Base-by-base conservation (phyloP, 1,284 basidiomycete species). In the Microbotryomycetes sp. region DNA sequence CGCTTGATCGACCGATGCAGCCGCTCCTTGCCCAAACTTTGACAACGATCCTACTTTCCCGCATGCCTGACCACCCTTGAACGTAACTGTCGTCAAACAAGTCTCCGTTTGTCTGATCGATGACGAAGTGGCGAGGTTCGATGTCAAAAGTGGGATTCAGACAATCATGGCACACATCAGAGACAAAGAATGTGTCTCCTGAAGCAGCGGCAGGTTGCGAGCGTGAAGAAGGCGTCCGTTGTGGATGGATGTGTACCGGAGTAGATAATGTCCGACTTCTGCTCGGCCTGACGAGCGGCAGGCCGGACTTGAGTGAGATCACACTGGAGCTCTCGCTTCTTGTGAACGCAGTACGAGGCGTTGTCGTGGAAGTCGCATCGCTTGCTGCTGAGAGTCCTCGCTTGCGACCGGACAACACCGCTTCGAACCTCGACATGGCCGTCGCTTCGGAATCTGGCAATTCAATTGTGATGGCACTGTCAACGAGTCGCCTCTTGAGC, bases 401-500 rank as follows among this genome's bases (percentile, higher is more conserved):
- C 41, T 54, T n/a, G 5, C 29, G 46, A 3, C 21, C n/a, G 7
- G 3, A 21, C n/a, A 23, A 30, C 41, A 26, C 52, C n/a, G 27
- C 27, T 24, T 18, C 45, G 56, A 47, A 26, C 28, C 62, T 51
- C 21, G 31, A 51, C 49, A 56, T 31, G 27, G 54, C 49, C 18
- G 41, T 52, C 21, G 35, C 46, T 23, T 57, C 52, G 47, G 47
- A 24, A 30, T 52, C 52, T 35, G 65, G 55, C 6, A 62, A 49
- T 35, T 70, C 65, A 46, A 90, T 75, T 18, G 84, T 81, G 57
- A 90, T 75, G 70, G 88, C 87, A 1, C 86, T 87, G 73, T 89
- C 86, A n/a, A 89, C 83, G 27, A 90, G 77, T 50, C 88, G 82
- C n/a, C 85, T 83, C 51, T 78, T 76, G 5, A 90, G 78, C 9